Evolutionary conservation across 2,329 filamentous ascomycete genomes (phyloP).

Genomic region (Exophiala sp.): DNA sequence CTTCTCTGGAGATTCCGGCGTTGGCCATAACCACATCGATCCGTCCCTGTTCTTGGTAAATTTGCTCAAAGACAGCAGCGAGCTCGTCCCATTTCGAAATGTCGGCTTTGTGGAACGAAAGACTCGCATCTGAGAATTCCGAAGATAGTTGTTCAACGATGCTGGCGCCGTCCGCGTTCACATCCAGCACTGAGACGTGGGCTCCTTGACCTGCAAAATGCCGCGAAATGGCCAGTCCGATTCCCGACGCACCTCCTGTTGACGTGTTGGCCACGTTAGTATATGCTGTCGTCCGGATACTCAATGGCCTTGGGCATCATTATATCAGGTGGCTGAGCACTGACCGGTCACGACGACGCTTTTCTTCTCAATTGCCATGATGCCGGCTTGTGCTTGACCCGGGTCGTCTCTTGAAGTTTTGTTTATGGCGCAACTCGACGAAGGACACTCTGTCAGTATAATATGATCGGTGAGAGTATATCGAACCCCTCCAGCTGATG

Average conservation of each 20-base stretch:
- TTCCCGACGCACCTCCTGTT: slow-evolving; percentile 35
- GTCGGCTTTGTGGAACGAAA: slow-evolving; percentile 33
- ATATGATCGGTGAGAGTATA: too few species aligned
- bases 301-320: not conserved
- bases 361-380: slow-evolving; percentile 17
- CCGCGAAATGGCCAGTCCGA: slow-evolving; percentile 35
- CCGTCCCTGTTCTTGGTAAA: slow-evolving; percentile 33
- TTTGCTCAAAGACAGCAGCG: slow-evolving; percentile 34
- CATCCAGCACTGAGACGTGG: slow-evolving; percentile 34
- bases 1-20: slow-evolving; percentile 45
- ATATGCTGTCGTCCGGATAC: not conserved
- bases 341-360: slow-evolving; percentile 33
- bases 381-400: too few species aligned
- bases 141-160: slow-evolving; percentile 27
- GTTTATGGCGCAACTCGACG: too few species aligned
- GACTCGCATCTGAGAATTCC: slow-evolving; percentile 29
- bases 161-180: slow-evolving; percentile 30
- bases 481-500: too few species aligned
- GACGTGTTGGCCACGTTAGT: slow-evolving; percentile 4
- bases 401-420: too few species aligned
- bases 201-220: slow-evolving; percentile 32
- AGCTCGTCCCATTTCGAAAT: slow-evolving; percentile 37
- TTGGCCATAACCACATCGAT: slow-evolving; percentile 49
- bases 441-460: too few species aligned
- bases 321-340: slow-evolving; percentile 1